Conservation (phyloP, 352 stramenopile genomes). For the Phytophthora cajani region DNA sequence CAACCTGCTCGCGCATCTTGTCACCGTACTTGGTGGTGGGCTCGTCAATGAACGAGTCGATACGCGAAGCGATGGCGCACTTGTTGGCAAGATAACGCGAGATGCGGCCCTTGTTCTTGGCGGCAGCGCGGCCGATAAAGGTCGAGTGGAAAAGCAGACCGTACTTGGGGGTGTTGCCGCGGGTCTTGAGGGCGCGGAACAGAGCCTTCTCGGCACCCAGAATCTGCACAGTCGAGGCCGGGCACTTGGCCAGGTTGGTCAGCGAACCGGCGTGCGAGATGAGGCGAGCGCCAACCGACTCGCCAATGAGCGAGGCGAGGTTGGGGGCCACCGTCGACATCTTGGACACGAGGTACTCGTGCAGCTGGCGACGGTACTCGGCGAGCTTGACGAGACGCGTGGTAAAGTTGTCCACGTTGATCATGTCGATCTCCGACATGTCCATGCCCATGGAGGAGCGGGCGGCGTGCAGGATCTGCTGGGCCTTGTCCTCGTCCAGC, state of each 20-base stretch:
- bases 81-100: conserved; percentile 99
- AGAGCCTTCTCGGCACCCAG: conserved; percentile 99
- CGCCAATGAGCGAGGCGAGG: conserved; percentile 98
- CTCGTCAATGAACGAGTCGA: conserved; percentile 98
- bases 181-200: conserved; percentile 99
- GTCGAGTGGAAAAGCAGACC: conserved; percentile 99
- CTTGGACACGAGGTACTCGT: conserved; percentile 96
- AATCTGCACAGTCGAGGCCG: conserved; percentile 99
- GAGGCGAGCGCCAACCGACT: conserved; percentile 98
- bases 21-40: conserved; percentile 97
- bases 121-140: conserved; percentile 98
- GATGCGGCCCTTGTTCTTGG: conserved; percentile 99
- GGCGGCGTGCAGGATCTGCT: conserved; percentile 95
- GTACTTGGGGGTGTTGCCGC: conserved; percentile 99
- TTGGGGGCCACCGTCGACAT: conserved; percentile 99
- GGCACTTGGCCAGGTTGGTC: conserved; percentile 99
- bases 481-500: conserved; percentile 96
- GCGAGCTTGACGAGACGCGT: conserved; percentile 98
- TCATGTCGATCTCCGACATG: conserved; percentile 99
- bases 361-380: conserved; percentile 97
- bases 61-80: conserved; percentile 98
- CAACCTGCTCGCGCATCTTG: conserved; percentile 99
- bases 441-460: conserved; percentile 99
- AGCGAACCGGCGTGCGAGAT: conserved; percentile 99
- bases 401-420: conserved; percentile 99